Conservation (phyloP, 192 early-diverging fungal species). For the Backusella australiensis region DNA sequence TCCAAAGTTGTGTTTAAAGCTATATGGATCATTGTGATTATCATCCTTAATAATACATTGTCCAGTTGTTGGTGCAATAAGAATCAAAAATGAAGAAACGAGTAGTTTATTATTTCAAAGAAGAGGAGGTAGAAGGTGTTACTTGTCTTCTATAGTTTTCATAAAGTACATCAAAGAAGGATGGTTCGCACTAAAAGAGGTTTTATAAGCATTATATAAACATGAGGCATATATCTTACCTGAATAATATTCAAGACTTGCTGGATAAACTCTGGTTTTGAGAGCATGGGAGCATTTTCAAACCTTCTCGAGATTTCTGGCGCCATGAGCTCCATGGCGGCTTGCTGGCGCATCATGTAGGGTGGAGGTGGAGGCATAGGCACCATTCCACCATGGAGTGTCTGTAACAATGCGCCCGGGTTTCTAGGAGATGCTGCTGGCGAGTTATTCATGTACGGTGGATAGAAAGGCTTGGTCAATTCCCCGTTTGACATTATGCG, state of each 20-base stretch:
- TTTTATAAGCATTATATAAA: neutral
- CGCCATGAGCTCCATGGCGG: slow-evolving; percentile 7
- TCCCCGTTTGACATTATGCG: neutral
- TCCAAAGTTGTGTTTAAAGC: too few species aligned
- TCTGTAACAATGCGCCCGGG: slow-evolving; percentile 17
- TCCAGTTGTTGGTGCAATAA: too few species aligned
- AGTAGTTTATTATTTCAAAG: neutral
- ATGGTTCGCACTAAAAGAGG: slow-evolving; percentile 33
- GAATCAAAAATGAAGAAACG: too few species aligned
- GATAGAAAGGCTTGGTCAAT: slow-evolving; percentile 15
- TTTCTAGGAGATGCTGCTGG: slow-evolving; percentile 14
- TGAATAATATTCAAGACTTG: slow-evolving; percentile 45
- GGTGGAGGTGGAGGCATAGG: neutral
- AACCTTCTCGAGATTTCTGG: slow-evolving; percentile 17
- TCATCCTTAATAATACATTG: too few species aligned
- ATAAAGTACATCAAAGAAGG: slow-evolving; percentile 48
- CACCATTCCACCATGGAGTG: slow-evolving; percentile 13
- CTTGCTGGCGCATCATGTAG: slow-evolving; percentile 6
- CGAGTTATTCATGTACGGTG: slow-evolving; percentile 8
- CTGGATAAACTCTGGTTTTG: slow-evolving; percentile 51
- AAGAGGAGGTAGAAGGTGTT: neutral
- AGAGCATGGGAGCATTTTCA: slow-evolving; percentile 14
- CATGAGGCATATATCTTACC: slow-evolving; percentile 9
- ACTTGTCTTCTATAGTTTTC: slow-evolving; percentile 30
- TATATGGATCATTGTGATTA: too few species aligned